Evolutionary conservation across 2,329 filamentous ascomycete species (phyloP), one percentile per base, ranked within the genome.

Genomic region (Ceratocystiopsis brevicomis): DNA sequence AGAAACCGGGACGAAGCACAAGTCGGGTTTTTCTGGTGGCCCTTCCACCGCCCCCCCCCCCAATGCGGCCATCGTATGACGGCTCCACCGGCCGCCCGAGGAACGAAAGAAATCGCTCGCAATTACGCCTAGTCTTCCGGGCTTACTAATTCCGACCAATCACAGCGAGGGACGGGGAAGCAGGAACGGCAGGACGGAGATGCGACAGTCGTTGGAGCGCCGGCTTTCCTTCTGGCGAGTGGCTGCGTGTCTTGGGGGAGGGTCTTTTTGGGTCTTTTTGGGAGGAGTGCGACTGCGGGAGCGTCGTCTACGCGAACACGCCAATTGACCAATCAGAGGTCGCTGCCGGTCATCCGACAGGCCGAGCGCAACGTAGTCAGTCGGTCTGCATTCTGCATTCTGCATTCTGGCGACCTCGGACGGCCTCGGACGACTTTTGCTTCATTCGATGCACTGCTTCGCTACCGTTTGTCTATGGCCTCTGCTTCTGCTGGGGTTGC

Each of bases 61-160:
- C 36, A 44, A 38, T 45, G 41, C 33, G 33, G 43, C 17, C 34
- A 51, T 51, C 49, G 49, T 51, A 51, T 51, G 49, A 51, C 19
- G 38, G 47, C 45, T 45, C 47, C 47, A 49, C 47, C 44, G 45
- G 45, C 47, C 38, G 39, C 34, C 41, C 46, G 48, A 45, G 46
- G 48, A 49, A 45, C 48, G 48, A 49, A 49, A 49, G 48, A 49
- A 49, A 49, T 49, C 48, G 46, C 48, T 49, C 48, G 48, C 35
- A 46, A 49, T 49, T 49, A 48, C 48, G 43, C 43, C 25, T 30
- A 30, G 25, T 30, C 25, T 30, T 30, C 25, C 25, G n/a, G 15
- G 18, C 18, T 48, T 45, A 47, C 38, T 47, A 43, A 48, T 38
- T 44, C 1, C 8, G 11, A 13, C 40, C 42, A 47, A 48, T 46